Evolutionary conservation across 2,329 filamentous ascomycete species (phyloP).

Genomic region (Grosmannia penicillata): DNA sequence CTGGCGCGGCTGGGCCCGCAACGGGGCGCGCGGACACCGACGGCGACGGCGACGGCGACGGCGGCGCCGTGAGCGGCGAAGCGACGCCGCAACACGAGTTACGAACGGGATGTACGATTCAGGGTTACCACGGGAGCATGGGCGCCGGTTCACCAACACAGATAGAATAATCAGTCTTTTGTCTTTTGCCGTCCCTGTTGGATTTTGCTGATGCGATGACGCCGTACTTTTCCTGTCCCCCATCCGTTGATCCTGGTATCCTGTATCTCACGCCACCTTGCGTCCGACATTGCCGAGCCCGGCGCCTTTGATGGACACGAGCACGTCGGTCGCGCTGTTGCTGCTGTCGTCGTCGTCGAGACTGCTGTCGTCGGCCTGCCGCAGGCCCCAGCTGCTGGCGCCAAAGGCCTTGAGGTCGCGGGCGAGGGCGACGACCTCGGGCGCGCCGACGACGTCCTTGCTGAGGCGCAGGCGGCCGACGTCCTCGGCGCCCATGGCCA

Average conservation of each 20-base stretch:
- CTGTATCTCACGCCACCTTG: conserved; percentile 58
- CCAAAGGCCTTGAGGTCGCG: conserved; percentile 83
- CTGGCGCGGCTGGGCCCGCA: conserved; percentile 4
- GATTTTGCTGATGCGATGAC: no score
- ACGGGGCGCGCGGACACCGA: conserved; percentile 16
- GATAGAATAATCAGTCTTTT: conserved; percentile 4
- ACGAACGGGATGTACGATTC: background rate
- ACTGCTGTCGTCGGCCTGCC: conserved; percentile 54
- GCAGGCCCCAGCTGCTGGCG: conserved; percentile 77
- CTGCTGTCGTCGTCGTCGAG: conserved; percentile 39
- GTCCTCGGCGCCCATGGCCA: conserved; percentile 97
- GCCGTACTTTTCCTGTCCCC: no score
- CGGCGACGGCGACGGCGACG: conserved; percentile 34
- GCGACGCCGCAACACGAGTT: conserved; percentile 8
- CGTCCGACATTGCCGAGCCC: conserved; percentile 91
- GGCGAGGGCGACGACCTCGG: conserved; percentile 65
- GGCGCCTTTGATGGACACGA: conserved; percentile 81
- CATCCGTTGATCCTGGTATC: no score
- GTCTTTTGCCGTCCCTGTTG: conserved; percentile 1
- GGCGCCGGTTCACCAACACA: background rate
- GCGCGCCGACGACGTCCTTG: conserved; percentile 64
- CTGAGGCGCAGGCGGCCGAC: conserved; percentile 77
- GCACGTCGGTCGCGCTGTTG: conserved; percentile 48
- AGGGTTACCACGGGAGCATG: background rate
- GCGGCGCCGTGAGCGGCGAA: conserved; percentile 27